Evolutionary conservation across 129 eudicot genomes (phyloP).

Genomic region (Flaveria ramosissima): DNA sequence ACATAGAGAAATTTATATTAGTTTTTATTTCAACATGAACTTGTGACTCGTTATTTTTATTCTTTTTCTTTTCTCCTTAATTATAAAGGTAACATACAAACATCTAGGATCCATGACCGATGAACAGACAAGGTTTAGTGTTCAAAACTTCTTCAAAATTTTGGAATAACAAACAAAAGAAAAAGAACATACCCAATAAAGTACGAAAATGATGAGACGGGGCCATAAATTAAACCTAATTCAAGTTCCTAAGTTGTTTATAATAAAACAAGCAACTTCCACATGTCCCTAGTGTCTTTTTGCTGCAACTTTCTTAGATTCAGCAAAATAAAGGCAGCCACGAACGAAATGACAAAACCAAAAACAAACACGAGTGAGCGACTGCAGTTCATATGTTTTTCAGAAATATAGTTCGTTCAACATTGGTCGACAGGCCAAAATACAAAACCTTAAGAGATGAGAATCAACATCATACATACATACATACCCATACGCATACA

Average conservation of each 20-base stretch:
- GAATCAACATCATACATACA: background rate
- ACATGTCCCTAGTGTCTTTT: background rate
- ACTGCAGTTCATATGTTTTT: background rate
- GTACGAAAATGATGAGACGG: background rate
- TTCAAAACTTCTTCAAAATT: too few species aligned
- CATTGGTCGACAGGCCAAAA: background rate
- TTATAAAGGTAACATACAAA: too few species aligned
- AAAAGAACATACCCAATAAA: too few species aligned
- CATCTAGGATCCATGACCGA: too few species aligned
- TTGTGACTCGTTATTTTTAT: too few species aligned
- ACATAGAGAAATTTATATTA: too few species aligned
- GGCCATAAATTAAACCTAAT: background rate
- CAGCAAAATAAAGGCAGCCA: background rate
- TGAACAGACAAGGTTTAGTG: too few species aligned
- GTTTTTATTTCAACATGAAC: too few species aligned
- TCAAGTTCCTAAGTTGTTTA: background rate
- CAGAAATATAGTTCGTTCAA: background rate
- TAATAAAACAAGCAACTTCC: background rate
- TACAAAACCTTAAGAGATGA: slow-evolving; percentile 5
- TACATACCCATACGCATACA: background rate
- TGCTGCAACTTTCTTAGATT: background rate
- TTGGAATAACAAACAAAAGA: too few species aligned
- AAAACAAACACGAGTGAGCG: background rate
- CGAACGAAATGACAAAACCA: background rate
- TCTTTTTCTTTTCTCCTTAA: too few species aligned